These are phyloP conservation scores for Rubroshorea leprosula DNA, from an alignment of 345 rosid genomes.

Conservation along the genomic window DNA sequence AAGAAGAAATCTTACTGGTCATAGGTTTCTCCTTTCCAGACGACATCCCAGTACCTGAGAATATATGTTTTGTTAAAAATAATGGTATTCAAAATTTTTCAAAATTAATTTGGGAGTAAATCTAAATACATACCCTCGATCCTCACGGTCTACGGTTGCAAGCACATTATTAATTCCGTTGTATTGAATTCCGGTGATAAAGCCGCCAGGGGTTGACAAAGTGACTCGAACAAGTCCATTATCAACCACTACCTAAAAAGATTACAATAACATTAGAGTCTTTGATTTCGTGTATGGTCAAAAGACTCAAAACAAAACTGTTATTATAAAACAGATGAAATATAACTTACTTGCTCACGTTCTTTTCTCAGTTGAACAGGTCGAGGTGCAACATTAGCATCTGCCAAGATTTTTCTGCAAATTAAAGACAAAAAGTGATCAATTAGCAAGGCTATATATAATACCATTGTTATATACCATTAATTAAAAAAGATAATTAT, in stretches of 20 bases:
- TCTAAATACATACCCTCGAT: slow-evolving; percentile 51
- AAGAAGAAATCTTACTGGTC: slow-evolving; percentile 25
- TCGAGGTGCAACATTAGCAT: too few relatives aligned
- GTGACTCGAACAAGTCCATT: slow-evolving; percentile 64
- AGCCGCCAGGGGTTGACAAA: slow-evolving; percentile 55
- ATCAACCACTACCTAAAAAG: slow-evolving; percentile 52
- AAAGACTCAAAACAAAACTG: too few relatives aligned
- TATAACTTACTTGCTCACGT: too few relatives aligned
- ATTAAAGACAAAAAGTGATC: too few relatives aligned
- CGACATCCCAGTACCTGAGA: slow-evolving; percentile 83
- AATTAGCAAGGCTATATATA: too few relatives aligned
- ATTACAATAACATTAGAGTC: not conserved
- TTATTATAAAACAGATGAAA: too few relatives aligned
- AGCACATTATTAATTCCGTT: slow-evolving; percentile 55
- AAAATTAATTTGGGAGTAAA: not conserved
- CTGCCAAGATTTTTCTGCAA: too few relatives aligned
- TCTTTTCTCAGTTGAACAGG: too few relatives aligned
- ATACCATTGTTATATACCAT: too few relatives aligned
- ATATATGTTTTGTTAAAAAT: not conserved
- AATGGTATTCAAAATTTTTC: not conserved
- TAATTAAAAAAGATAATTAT: too few relatives aligned
- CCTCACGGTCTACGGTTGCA: slow-evolving; percentile 23
- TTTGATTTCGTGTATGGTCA: too few relatives aligned
- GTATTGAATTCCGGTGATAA: slow-evolving; percentile 51
- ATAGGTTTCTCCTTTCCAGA: slow-evolving; percentile 49